Conservation (phyloP, 2,329 filamentous ascomycete genomes). For the Knufia fluminis region DNA sequence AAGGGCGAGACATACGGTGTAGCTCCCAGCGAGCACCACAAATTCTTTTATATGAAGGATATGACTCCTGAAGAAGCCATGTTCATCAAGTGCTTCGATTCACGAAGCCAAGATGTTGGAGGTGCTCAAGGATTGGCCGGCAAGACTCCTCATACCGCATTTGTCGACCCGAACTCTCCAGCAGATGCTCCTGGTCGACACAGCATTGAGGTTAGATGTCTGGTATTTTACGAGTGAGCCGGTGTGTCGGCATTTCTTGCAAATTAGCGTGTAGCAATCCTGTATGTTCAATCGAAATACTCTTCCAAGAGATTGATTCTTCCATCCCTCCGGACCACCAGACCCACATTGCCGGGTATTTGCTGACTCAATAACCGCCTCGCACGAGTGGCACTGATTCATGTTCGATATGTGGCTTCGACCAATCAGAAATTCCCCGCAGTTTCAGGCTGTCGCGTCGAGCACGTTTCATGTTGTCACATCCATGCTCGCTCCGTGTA, state of each 20-base stretch:
- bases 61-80: constrained; percentile 52
- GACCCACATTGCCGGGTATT: too few relatives aligned
- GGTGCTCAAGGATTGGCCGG: constrained; percentile 38
- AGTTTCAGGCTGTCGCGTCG: too few relatives aligned
- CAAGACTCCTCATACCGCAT: constrained; percentile 46
- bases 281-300: background rate
- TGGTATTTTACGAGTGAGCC: constrained; percentile 51
- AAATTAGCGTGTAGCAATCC: background rate
- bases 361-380: too few relatives aligned
- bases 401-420: too few relatives aligned
- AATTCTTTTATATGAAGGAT: constrained; percentile 58
- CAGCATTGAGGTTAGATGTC: constrained; percentile 56
- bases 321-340: too few relatives aligned
- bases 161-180: constrained; percentile 46
- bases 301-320: too few relatives aligned
- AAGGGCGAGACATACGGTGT: constrained; percentile 56
- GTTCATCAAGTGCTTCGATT: constrained; percentile 50
- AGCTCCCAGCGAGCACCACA: constrained; percentile 47
- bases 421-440: too few relatives aligned
- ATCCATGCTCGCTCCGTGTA: too few relatives aligned
- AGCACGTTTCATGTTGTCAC: too few relatives aligned
- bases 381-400: too few relatives aligned
- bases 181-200: constrained; percentile 43
- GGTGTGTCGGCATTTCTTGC: background rate
- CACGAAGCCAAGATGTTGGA: constrained; percentile 29